Conservation (phyloP, 352 stramenopile genomes). For the Globisporangium abappressorium region DNA sequence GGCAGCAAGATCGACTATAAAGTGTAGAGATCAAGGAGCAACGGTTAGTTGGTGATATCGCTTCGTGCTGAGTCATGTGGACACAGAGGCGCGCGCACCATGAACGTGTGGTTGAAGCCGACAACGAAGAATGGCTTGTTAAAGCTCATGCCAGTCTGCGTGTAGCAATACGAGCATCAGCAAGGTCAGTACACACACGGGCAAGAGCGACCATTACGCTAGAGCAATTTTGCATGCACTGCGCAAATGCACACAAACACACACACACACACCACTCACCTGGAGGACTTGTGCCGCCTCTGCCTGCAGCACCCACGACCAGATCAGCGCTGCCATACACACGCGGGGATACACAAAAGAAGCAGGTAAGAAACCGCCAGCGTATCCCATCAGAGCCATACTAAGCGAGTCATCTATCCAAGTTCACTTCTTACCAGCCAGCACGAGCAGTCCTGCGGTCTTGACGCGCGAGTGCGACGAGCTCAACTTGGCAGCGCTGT, state of each 20-base stretch:
- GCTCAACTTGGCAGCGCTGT: neutral
- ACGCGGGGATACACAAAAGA: neutral
- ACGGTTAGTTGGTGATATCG: too few relatives aligned
- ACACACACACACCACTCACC: neutral
- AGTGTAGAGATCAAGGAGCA: neutral
- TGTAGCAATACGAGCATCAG: neutral
- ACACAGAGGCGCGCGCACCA: neutral
- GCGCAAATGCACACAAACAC: neutral
- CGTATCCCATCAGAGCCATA: neutral
- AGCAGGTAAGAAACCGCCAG: neutral
- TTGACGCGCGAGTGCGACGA: neutral
- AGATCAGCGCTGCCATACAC: neutral
- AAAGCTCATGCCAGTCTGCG: neutral
- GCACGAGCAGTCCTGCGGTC: neutral
- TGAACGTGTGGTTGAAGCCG: neutral
- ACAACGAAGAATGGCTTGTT: neutral
- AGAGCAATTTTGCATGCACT: neutral
- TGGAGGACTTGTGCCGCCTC: neutral
- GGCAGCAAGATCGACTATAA: neutral
- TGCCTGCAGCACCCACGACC: slow-evolving; percentile 1
- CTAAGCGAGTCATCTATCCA: neutral
- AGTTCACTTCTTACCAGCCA: neutral
- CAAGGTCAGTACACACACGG: neutral
- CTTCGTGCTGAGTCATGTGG: neutral
- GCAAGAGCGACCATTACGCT: neutral